Base-by-base conservation (phyloP, 73 alveolate genomes). In the Uronychia setigera region DNA sequence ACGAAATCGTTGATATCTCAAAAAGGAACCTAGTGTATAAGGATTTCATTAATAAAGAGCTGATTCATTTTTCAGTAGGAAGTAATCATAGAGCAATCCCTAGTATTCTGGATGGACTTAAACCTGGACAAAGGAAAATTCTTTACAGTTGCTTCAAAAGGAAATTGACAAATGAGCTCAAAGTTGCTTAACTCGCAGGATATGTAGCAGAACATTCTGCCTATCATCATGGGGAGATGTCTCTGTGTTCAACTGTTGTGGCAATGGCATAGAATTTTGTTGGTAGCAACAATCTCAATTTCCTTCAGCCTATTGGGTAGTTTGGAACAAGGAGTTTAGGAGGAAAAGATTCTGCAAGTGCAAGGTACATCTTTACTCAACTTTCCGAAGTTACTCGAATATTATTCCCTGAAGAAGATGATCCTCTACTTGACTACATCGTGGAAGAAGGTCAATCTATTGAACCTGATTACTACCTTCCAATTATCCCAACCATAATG, bases 221-320 rank as follows among this genome's bases (percentile, higher is more conserved):
- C 57, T 99, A 99, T 91, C 99, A 99, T 87, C 99, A 99, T 87
- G 99, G 99, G 9, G 99, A 98, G 88, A 77, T 92, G 76, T 93
- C 98, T 57, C 81, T 93, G 87, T 93, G 95, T 30, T 90, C 83
- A 78, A 98, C 99, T n/a, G 96, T 99, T 46, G 95, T 99, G 25
- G 99, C 98, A 30, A 96, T 99, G 99, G 99, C 99, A 13, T 98
- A 99, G 93, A 97, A 97, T 89, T 99, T 94, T 77, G 99, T 94
- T 14, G 99, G 99, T 14, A 91, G 99, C 60, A 99, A 99, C 94
- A 99, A 99, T 87, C 76, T 99, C 82, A 99, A 99, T 81, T 82
- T 96, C 59, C 91, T 99, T 86, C 79, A 90, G 94, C 99, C 99
- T 19, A 94, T 94, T 59, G 99, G 99, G 29, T 98, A 99, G 93